A percentile compares a stretch with the other conserved stretches of the same genome.
Conservation (phyloP, 352 stramenopile genomes). For the Salisapilia sapeloensis region DNA sequence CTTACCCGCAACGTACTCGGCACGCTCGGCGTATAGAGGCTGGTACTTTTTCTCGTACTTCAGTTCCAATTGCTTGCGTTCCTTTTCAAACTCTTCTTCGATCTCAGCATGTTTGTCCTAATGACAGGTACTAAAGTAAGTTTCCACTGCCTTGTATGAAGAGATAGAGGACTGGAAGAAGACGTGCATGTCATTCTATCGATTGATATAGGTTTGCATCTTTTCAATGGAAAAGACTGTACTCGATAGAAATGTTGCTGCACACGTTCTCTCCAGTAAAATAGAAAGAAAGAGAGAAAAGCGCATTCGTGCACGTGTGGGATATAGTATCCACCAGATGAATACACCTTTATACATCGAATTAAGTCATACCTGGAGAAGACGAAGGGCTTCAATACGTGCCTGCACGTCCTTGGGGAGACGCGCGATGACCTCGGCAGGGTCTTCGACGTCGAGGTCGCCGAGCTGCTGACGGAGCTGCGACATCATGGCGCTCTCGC, state of each 20-base stretch:
- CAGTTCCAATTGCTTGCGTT: conserved; percentile 64
- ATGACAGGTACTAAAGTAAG: not conserved
- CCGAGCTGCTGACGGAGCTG: conserved; percentile 15
- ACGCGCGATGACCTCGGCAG: conserved; percentile 40
- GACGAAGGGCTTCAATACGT: conserved; percentile 45
- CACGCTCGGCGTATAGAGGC: conserved; percentile 58
- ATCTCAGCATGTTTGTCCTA: conserved; percentile 54
- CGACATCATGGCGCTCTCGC: conserved; percentile 4
- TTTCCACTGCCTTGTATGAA: conserved; percentile 5
- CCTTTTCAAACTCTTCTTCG: conserved; percentile 75
- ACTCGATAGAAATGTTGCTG: too few species aligned
- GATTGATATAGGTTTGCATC: too few species aligned
- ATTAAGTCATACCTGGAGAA: conserved; percentile 13
- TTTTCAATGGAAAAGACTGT: too few species aligned
- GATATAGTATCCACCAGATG: too few species aligned
- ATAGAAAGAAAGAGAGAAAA: too few species aligned
- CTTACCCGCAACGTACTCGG: conserved; percentile 50
- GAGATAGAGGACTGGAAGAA: too few species aligned
- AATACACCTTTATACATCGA: too few species aligned
- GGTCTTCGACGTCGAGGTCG: conserved; percentile 15
- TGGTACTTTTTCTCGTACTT: conserved; percentile 83
- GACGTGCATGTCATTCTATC: too few species aligned
- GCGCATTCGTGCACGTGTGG: too few species aligned
- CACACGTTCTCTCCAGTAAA: too few species aligned
- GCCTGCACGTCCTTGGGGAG: conserved; percentile 58